Base-by-base conservation (phyloP, 768 basidiomycete genomes). In the Asterophora lycoperdoides region DNA sequence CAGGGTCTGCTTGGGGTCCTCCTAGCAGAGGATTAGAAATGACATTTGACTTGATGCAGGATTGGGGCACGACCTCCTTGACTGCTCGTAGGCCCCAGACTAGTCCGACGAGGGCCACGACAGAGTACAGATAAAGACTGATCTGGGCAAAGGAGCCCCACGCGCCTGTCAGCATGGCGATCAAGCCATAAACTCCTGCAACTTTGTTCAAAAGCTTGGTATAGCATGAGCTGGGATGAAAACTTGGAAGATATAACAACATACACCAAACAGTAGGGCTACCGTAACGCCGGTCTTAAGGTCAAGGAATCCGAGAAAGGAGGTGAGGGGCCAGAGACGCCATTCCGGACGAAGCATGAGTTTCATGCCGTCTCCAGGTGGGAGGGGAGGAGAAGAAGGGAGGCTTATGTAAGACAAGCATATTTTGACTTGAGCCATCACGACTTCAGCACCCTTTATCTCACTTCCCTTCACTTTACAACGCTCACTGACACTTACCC, bases 81-180 rank as follows among this genome's bases (percentile, higher is more conserved):
- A 94, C 81, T n/a, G 83, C 86, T 50, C 81, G 82, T 46, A 98
- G 63, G 26, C 93, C 95, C 93, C 94, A 96, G 2, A 77, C 77
- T 18, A 94, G 78, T 0, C 82, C 89, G 11, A 84, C 73, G 36
- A 98, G 79, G 34, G 84, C 90, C 19, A 85, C 64, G 48, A 87
- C 84, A 8, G 94, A 97, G 72, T 99, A 99, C 15, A 93, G 75
- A 68, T 98, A 98, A 62, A 95, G 77, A 65, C 84, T 89, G 52
- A 97, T 76, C 68, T 99, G 96, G 0, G 87, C 83, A 56, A 93
- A 83, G n/a, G 86, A 84, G n/a, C 88, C 86, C n/a, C 89, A 92
- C 26, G 89, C 86, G 15, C 94, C 94, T 1, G 87, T 88, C 51
- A 93, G 68, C 48, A 93, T 79, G 5, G 93, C 94, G 50, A 99